Evolutionary conservation across 1,139 yeast species (phyloP), one percentile per base, ranked within the genome.

Genomic region (Scheffersomyces segobiensis): DNA sequence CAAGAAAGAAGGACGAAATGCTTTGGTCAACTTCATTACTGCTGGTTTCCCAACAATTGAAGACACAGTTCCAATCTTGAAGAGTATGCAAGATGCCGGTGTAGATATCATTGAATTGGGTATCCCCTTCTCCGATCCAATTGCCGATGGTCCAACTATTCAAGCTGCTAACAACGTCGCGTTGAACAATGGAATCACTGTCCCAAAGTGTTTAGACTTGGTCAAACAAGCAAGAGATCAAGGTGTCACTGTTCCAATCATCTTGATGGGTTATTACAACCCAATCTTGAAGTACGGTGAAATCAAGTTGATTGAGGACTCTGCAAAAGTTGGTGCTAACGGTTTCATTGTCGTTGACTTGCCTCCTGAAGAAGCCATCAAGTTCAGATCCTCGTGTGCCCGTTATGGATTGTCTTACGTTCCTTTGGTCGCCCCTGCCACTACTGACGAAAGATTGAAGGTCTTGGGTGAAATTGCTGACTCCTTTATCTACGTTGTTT

Each of bases 121-220:
- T 62, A 79, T 96, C 70, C 99, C 99, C 52, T 95, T 95, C 73
- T 89, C 97, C n/a, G 99, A 95, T 72, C 99, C 99, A 52, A 92
- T 95, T 69, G 99, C 98, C 51, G 99, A 95, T 73, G 99, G 99
- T 53, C 97, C 98, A 49, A 92, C 97, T 18, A 95, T 95, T 67
- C 99, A 95, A 76, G 86, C 80, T 49, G 92, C 98, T 50, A 93
- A 93, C 75, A 85, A 85, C 47, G 80, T 77, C 22, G 96, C 99
- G 14, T 82, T 95, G 64, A 82, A 85, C 46, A 93, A 95, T 67
- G 97, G 97, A 17, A 86, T 93, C 60, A 88, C 93, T 42, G 87
- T 92, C 60, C 71, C 80, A 8, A 81, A 82, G 67, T 86, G 91
- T 63, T 78, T 95, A 62, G 93, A 90, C 18, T 73, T 91, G 59